Evolutionary conservation across 129 eudicot species (phyloP), one percentile per base, ranked within the genome.

Genomic region (Flaveria brownii): DNA sequence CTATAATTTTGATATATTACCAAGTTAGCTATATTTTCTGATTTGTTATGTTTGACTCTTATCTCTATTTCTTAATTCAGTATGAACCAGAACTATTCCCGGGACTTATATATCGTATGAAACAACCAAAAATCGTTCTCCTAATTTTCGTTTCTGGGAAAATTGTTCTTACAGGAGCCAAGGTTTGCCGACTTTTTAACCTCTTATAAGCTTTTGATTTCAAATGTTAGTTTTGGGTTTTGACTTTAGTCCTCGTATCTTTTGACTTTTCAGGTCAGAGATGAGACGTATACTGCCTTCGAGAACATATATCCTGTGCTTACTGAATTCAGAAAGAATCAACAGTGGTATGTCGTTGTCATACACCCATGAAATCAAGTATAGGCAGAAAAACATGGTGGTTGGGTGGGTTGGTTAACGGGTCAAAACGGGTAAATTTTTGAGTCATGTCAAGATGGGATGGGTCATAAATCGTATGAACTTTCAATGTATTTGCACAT

Each of bases 71-170:
- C 18, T 78, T 72, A 56, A 45, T 81, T n/a, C 84, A 92, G 96
- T 92, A 92, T 81, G 97, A 92, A 75, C 97, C 97, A 26, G 96
- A 92, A 79, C 78, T 92, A 13, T 92, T 92, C 60, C 97, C 97
- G 7, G 97, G 97, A 30, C 76, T 92, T 67, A 89, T 92, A 16
- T 92, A 92, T 78, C 88, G 97, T 9, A 91, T 91, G 97, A 91
- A 88, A 72, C 95, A 91, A 55, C 97, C 97, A 1, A 88, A 88
- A 77, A 87, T 92, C n/a, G 97, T 92, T 54, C 83, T 92, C 63
- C 92, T 92, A 47, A 92, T 92, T 28, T 92, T 92, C 56, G 92
- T 89, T 39, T 92, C 97, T 0, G 97, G 97, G 45, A 92, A 92
- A 85, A 89, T 92, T 80, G 97, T 91, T 42, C 88, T 91, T 8